A percentile compares a stretch with the other conserved stretches of the same genome.
Conservation (phyloP, 2,329 filamentous ascomycete genomes). For the Hypoxylon sp. region DNA sequence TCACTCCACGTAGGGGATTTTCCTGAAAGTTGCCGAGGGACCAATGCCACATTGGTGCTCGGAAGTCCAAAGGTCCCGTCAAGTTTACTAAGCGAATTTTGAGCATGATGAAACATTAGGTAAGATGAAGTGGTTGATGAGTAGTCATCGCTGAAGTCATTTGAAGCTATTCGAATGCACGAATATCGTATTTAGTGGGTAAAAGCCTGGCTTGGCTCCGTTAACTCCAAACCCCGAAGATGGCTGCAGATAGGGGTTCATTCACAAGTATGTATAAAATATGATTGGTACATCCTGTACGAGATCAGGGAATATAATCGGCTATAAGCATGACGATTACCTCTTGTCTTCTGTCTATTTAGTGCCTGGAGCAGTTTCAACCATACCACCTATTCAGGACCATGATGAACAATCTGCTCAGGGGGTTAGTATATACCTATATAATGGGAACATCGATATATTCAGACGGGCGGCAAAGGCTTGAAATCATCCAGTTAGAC, state of each 20-base stretch:
- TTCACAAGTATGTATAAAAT: not conserved
- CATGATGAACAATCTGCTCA: not conserved
- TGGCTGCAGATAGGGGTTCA: conserved; percentile 12
- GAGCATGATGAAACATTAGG: conserved; percentile 2
- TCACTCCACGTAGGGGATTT: not conserved
- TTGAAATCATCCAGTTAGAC: not conserved
- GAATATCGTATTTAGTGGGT: not conserved
- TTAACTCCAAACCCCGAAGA: conserved; percentile 37
- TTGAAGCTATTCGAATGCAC: conserved; percentile 5
- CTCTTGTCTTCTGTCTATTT: not conserved
- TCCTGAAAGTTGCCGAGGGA: not conserved
- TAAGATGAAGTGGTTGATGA: conserved; percentile 1
- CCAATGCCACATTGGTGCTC: not conserved
- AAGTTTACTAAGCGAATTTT: not conserved
- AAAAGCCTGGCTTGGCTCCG: conserved; percentile 6
- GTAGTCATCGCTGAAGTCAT: conserved; percentile 11
- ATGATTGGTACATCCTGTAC: conserved; percentile 6
- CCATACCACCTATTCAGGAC: not conserved
- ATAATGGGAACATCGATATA: not conserved
- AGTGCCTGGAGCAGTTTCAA: not conserved
- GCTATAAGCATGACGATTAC: not conserved
- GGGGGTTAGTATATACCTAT: not conserved
- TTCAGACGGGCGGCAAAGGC: not conserved
- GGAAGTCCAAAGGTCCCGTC: not conserved
- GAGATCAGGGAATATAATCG: not conserved